Evolutionary conservation across 345 rosid species (phyloP), one percentile per base, ranked within the genome.

Genomic region (Dovyalis caffra): DNA sequence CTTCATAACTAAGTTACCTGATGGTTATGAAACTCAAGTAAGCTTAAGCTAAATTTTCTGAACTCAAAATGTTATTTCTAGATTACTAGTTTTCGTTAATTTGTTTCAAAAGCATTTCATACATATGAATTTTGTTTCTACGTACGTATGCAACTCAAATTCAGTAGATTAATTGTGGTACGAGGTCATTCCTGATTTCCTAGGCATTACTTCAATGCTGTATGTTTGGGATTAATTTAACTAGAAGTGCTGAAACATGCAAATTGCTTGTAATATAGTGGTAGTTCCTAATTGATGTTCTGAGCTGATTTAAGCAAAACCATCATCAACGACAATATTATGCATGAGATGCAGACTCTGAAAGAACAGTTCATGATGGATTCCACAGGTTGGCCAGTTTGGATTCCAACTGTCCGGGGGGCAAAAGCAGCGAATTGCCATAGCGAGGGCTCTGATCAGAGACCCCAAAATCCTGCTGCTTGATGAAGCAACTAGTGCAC

Each of bases 391-490:
- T 79, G 90, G 92, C 45, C 94, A 90, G 71, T 85, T 83, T 38
- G 94, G 92, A 16, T 83, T 87, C 78, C 90, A 90, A 56, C 60
- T 90, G 74, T 90, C 92, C 20, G 92, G 94, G 28, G 90, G 92
- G 66, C 94, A 90, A 70, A 90, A 90, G 86, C 92, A 88, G 84
- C 68, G 94, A 77, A 86, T 90, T 23, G 92, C 94, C 66, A 88
- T 90, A 57, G 90, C 94, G 11, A 82, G 92, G 69, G 92, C 94
- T 58, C 72, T 87, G 18, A 87, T 88, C 62, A 83, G 94, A 67
- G 79, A 88, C 64, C 94, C 92, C 1, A 90, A 85, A 70, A 90
- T 90, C 72, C 71, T 90, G 78, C 79, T 90, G 51, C 89, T 90
- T 2, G 92, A 88, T 71, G 94, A 90, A 73, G 92, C 94, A 74